phyloP scores from a whole-genome alignment of 129 eudicot species.

The Silybum marianum region DNA sequence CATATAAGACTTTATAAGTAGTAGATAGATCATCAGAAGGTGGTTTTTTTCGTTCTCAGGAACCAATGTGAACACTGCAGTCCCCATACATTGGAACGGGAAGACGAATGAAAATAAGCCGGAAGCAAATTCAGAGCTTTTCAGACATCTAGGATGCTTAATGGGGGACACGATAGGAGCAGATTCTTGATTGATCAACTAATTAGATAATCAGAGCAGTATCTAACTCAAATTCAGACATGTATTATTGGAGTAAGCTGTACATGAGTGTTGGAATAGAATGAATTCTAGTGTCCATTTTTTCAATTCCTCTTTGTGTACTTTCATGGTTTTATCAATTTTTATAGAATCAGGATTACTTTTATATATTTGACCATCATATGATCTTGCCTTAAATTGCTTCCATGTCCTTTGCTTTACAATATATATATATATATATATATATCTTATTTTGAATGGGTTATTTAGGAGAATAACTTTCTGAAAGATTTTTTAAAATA shows the following conservation, averaged over 20 bases:
- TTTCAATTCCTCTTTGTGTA: background rate
- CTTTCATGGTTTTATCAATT: background rate
- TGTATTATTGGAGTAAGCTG: constrained; percentile 4
- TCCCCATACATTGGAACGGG: constrained; percentile 15
- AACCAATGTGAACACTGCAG: constrained; percentile 17
- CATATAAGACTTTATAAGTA: background rate
- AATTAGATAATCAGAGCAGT: constrained; percentile 2
- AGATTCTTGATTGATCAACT: constrained; percentile 6
- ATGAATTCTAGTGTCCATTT: background rate
- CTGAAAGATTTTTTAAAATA: background rate
- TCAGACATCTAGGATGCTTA: constrained; percentile 1
- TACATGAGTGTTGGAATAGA: constrained; percentile 2
- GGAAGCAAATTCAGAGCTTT: background rate
- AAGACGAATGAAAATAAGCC: constrained; percentile 16
- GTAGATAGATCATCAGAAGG: background rate
- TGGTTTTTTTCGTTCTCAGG: constrained; percentile 14
- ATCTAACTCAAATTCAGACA: background rate
- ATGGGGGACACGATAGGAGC: background rate
- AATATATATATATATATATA: too few relatives aligned
- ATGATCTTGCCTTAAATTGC: background rate
- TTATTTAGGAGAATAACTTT: background rate
- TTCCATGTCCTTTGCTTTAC: too few relatives aligned
- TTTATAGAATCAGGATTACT: background rate
- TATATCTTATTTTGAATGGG: background rate
- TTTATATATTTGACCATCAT: background rate